These are phyloP conservation scores for Clavariopsis aquatica DNA, from an alignment of 495 filamentous ascomycete genomes.

Conservation along the genomic window DNA sequence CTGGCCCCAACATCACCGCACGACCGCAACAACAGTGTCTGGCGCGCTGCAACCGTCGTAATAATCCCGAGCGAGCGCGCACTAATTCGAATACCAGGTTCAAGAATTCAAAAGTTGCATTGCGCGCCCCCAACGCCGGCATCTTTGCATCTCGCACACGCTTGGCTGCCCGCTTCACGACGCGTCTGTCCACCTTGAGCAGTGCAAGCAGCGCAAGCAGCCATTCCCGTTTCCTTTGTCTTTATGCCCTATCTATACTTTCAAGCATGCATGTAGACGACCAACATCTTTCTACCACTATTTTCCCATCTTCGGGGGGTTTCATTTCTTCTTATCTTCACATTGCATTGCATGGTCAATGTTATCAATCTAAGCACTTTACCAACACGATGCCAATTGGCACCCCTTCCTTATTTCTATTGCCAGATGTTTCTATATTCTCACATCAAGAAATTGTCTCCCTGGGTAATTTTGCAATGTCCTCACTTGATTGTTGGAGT, in stretches of 20 bases:
- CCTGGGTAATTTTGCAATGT: neutral
- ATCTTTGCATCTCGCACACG: neutral
- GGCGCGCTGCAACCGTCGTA: neutral
- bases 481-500: neutral
- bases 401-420: neutral
- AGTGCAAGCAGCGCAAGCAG: neutral
- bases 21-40: neutral
- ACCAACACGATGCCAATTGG: neutral
- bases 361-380: neutral
- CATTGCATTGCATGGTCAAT: too few species aligned
- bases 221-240: neutral
- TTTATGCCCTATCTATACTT: neutral
- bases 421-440: neutral
- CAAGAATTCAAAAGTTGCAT: neutral
- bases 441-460: neutral
- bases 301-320: neutral
- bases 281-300: neutral
- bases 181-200: neutral
- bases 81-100: neutral
- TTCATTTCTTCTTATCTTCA: neutral
- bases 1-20: neutral
- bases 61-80: neutral
- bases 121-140: neutral
- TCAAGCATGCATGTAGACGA: neutral
- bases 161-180: neutral